A percentile compares a stretch with the other conserved stretches of the same genome.
Conservation (phyloP, 2,329 filamentous ascomycete species). For the Purpureocillium takamizusanense region DNA sequence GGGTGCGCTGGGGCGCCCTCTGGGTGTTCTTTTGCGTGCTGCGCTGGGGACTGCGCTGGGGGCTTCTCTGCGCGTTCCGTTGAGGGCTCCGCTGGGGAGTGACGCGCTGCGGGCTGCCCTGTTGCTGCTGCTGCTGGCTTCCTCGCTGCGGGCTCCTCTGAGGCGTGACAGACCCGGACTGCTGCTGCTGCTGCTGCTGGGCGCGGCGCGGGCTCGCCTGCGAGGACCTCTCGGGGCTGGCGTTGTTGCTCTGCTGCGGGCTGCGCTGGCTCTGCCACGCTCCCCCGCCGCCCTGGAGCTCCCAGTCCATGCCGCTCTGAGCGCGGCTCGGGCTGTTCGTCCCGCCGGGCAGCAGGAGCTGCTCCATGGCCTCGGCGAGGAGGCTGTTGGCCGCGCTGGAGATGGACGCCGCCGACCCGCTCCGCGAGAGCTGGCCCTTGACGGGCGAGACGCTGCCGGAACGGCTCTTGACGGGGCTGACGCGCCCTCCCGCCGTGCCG, state of each 20-base stretch:
- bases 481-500: conserved; percentile 5
- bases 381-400: conserved; percentile 32
- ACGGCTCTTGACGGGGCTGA: too few relatives aligned
- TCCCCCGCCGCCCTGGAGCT: conserved; percentile 3
- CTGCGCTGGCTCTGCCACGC: conserved; percentile 6
- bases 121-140: neutral
- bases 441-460: conserved; percentile 7
- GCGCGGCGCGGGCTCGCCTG: too few relatives aligned
- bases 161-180: too few relatives aligned
- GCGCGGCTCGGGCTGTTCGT: conserved; percentile 35
- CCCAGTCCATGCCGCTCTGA: conserved; percentile 16
- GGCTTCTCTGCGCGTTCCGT: conserved; percentile 9
- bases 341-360: conserved; percentile 24
- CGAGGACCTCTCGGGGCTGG: too few relatives aligned
- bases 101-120: conserved; percentile 2
- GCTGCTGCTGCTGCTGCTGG: too few relatives aligned
- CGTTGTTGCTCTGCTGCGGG: conserved; percentile 2
- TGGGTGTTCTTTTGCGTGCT: conserved; percentile 9
- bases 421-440: conserved; percentile 13
- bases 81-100: neutral
- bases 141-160: neutral
- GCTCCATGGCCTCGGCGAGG: conserved; percentile 23
- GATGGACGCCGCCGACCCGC: conserved; percentile 20
- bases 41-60: conserved; percentile 10
- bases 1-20: conserved; percentile 4